phyloP scores from a whole-genome alignment of 1,284 basidiomycete species.

The Phaffia rhodozyma region DNA sequence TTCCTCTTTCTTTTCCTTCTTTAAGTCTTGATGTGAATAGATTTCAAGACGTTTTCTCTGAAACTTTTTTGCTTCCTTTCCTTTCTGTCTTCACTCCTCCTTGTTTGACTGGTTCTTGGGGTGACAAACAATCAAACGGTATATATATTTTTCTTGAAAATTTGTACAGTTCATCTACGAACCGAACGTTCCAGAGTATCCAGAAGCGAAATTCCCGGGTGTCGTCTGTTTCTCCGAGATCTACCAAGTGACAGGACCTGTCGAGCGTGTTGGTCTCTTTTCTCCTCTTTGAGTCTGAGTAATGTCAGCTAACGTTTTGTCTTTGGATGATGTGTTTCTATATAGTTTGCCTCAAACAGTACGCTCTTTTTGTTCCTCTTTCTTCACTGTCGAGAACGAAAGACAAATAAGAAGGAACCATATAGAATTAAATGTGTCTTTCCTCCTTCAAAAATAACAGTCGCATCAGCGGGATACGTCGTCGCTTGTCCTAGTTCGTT shows the following conservation, averaged over 20 bases:
- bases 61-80: too few species aligned
- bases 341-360: conserved; percentile 28
- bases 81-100: too few species aligned
- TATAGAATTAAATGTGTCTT: conserved; percentile 23
- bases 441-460: conserved; percentile 53
- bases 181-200: conserved; percentile 34
- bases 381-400: background rate
- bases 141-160: too few species aligned
- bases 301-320: background rate
- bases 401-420: conserved; percentile 2
- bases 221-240: conserved; percentile 29
- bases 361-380: background rate
- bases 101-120: conserved; percentile 39
- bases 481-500: conserved; percentile 42
- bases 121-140: conserved; percentile 20
- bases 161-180: conserved; percentile 27
- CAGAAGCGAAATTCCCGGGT: conserved; percentile 35
- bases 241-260: conserved; percentile 30
- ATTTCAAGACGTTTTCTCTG: too few species aligned
- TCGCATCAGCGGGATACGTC: conserved; percentile 23
- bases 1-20: conserved; percentile 53
- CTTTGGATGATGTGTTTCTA: background rate
- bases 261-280: conserved; percentile 4
- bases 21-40: too few species aligned
- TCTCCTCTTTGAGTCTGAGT: conserved; percentile 23